Conservation (phyloP, 2,329 filamentous ascomycete genomes). For the Colletotrichum magnum region DNA sequence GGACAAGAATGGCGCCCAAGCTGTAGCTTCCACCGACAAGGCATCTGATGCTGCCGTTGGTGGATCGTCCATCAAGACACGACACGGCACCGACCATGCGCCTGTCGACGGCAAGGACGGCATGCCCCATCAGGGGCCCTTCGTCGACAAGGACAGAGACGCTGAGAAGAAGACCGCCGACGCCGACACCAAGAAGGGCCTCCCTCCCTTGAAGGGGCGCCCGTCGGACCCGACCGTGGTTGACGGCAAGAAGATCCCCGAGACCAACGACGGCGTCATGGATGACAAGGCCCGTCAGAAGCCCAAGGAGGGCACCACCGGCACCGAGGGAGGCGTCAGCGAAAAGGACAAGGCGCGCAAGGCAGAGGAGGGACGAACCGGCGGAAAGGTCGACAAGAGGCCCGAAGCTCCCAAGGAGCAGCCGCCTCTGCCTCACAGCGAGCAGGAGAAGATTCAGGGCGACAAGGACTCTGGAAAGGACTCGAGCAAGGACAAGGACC, state of each 20-base stretch:
- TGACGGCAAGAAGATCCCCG: conserved; percentile 73
- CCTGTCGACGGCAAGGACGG: conserved; percentile 95
- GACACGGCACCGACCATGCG: conserved; percentile 76
- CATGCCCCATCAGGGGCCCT: conserved; percentile 91
- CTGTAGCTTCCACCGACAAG: conserved; percentile 45
- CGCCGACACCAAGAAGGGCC: conserved; percentile 53
- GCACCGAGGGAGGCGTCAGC: conserved; percentile 90
- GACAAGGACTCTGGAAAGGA: conserved; percentile 58
- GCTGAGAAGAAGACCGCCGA: conserved; percentile 50
- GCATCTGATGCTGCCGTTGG: conserved; percentile 43
- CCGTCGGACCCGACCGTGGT: conserved; percentile 66
- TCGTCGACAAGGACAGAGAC: conserved; percentile 64
- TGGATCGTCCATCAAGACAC: conserved; percentile 49
- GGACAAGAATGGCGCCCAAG: conserved; percentile 43
- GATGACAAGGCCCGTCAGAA: conserved; percentile 83
- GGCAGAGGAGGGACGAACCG: conserved; percentile 75
- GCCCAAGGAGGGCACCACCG: conserved; percentile 88
- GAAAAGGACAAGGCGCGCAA: conserved; percentile 86
- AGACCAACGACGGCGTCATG: conserved; percentile 88
- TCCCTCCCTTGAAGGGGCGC: conserved; percentile 64
- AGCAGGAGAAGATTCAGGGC: conserved; percentile 76
- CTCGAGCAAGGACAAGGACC: conserved; percentile 59
- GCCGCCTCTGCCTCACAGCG: conserved; percentile 84
- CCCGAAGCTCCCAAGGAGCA: conserved; percentile 89
- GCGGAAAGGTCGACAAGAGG: conserved; percentile 78